A percentile compares a stretch with the other conserved stretches of the same genome.
Conservation (phyloP, 2,329 filamentous ascomycete species). For the Pseudogymnoascus sp. region DNA sequence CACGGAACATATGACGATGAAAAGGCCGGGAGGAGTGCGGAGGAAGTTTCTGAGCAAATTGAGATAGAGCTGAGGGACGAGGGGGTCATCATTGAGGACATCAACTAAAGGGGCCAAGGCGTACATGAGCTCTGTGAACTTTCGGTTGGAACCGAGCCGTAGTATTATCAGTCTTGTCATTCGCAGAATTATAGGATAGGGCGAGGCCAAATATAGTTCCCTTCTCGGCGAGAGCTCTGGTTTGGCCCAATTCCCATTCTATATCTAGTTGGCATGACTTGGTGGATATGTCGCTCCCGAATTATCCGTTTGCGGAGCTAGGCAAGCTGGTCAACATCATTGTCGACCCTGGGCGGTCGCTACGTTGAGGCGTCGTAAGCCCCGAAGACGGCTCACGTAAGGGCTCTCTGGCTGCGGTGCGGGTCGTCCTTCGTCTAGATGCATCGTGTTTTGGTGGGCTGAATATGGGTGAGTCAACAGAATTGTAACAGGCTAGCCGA, state of each 20-base stretch:
- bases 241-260: not conserved
- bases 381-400: too few relatives aligned
- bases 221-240: not conserved
- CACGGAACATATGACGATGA: not conserved
- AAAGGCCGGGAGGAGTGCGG: not conserved
- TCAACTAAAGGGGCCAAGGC: not conserved
- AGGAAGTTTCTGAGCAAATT: not conserved
- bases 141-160: not conserved
- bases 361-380: too few relatives aligned
- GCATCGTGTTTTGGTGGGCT: constrained; percentile 22
- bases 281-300: too few relatives aligned
- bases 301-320: too few relatives aligned
- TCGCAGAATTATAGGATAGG: not conserved
- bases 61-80: not conserved
- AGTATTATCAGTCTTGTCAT: not conserved
- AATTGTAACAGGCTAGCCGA: too few relatives aligned
- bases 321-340: too few relatives aligned
- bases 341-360: too few relatives aligned
- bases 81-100: not conserved
- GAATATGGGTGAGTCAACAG: too few relatives aligned
- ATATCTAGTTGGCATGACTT: not conserved
- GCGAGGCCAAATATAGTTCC: not conserved
- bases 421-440: too few relatives aligned
- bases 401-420: too few relatives aligned
- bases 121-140: not conserved